Conservation (phyloP, 352 stramenopile genomes). For the Globisporangium radiosum region DNA sequence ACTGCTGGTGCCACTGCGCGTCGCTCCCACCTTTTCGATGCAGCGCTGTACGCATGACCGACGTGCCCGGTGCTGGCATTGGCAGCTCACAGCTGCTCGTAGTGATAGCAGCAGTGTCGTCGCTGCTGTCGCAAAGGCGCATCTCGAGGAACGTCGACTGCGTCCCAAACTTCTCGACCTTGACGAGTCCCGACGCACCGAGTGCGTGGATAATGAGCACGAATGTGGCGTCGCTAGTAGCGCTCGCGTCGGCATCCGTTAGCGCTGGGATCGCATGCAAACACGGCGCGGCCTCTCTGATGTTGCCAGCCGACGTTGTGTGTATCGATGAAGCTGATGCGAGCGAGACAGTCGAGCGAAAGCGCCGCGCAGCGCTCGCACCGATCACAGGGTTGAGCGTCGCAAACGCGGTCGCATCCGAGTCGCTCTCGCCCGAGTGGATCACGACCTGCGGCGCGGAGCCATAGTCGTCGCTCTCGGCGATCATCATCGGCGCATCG, state of each 20-base stretch:
- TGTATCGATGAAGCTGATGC: background rate
- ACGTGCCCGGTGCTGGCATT: conserved; percentile 1
- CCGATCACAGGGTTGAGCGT: conserved; percentile 64
- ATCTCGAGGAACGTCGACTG: conserved; percentile 72
- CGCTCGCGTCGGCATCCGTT: background rate
- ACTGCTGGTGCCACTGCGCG: conserved; percentile 81
- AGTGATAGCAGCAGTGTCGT: background rate
- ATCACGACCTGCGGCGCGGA: conserved; percentile 57
- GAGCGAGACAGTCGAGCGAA: conserved; percentile 8
- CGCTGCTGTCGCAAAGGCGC: conserved; percentile 18
- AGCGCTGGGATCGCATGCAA: conserved; percentile 41
- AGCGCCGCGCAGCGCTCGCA: background rate
- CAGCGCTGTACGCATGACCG: conserved; percentile 43
- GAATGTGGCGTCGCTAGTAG: conserved; percentile 11
- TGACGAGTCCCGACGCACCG: conserved; percentile 43
- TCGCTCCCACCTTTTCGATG: conserved; percentile 82
- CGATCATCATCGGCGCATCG: too few species aligned
- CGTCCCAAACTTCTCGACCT: conserved; percentile 72
- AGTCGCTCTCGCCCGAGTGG: conserved; percentile 62
- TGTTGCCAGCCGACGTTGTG: background rate
- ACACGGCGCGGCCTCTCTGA: conserved; percentile 18
- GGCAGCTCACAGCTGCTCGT: background rate
- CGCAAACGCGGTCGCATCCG: conserved; percentile 45
- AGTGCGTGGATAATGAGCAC: conserved; percentile 55
- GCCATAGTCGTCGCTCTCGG: conserved; percentile 16